Conservation (phyloP, 352 stramenopile species). For the Pelagophyceae sp. region DNA sequence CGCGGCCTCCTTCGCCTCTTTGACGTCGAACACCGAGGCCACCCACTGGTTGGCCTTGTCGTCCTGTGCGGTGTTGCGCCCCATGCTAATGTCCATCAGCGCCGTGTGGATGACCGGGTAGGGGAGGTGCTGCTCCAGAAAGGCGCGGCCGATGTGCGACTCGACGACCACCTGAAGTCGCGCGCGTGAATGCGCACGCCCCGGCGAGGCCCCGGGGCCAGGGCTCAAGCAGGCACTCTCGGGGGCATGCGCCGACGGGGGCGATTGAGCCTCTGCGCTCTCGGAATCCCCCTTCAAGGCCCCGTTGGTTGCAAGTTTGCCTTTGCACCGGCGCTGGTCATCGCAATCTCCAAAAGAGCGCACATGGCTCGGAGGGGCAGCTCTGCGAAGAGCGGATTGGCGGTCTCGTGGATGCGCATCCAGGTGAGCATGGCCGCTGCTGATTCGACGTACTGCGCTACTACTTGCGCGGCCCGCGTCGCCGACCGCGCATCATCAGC, state of each 20-base stretch:
- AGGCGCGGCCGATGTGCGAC: background rate
- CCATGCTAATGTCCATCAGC: slow-evolving; percentile 18
- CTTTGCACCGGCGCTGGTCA: no score
- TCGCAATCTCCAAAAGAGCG: background rate
- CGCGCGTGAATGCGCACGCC: no score
- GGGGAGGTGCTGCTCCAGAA: slow-evolving; percentile 12
- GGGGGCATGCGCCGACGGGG: no score
- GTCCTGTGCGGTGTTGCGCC: background rate
- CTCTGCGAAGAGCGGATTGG: background rate
- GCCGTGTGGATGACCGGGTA: slow-evolving; percentile 6
- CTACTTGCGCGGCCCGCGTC: background rate
- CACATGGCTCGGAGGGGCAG: slow-evolving; percentile 2
- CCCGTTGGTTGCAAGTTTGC: no score
- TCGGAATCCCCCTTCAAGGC: no score
- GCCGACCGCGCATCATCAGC: background rate
- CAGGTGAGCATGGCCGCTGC: background rate
- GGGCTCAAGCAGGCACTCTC: no score
- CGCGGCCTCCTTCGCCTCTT: no score
- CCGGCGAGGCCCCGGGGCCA: no score
- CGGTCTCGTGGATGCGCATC: slow-evolving; percentile 13
- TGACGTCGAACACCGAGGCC: slow-evolving; percentile 2
- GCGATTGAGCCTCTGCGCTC: no score
- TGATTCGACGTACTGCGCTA: background rate
- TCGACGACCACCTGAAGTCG: no score
- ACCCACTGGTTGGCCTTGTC: background rate